Base-by-base conservation (phyloP, 1,139 yeast genomes). In the Arxiozyma slooffiae region DNA sequence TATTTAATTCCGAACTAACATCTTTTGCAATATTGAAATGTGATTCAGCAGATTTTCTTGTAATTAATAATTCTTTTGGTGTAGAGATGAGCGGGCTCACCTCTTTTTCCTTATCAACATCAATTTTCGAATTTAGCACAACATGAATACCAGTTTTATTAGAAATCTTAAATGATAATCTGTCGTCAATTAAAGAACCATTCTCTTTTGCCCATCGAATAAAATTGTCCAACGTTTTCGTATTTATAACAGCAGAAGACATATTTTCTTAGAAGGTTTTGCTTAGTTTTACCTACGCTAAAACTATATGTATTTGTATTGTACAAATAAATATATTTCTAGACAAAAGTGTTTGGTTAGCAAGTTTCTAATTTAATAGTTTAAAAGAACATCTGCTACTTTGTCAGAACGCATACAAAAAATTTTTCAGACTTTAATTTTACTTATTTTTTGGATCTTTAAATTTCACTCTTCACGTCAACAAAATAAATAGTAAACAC, bases 201-300 rank as follows among this genome's bases (percentile, higher is more conserved):
- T 79, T 68, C 0, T 57, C 54, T 9, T 43, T 58, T 1, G 82
- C 79, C 88, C 89, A 82, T 1, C 65, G 49, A 1, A 79, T 47
- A 16, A 78, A 56, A 0, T 22, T 36, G 1, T 60, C 51, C 3
- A 69, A 48, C 9, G 48, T 47, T 8, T 51, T 43, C n/a, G 8
- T 30, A 34, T 30, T 34, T 14, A 42, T 42, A 14, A 2, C 36
- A 20, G 8, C 14, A 9, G 37, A 20, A 6, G 26, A 17, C 26
- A 42, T 34, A 7, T 18, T 17, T 39, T 5, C 4, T 5, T 22
- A 39, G 14, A 18, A 7, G 7, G 26, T 39, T 22, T 20, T 39
- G 17, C 21, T 9, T 39, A 9, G 20, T 21, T 39, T 11, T 5
- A 18, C 21, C 18, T 7, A 22, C 21, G 23, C 17, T 23, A 9